These are phyloP conservation scores for Aspergillus brunneoviolaceus DNA, from an alignment of 2,329 filamentous ascomycete genomes.

Conservation along the genomic window DNA sequence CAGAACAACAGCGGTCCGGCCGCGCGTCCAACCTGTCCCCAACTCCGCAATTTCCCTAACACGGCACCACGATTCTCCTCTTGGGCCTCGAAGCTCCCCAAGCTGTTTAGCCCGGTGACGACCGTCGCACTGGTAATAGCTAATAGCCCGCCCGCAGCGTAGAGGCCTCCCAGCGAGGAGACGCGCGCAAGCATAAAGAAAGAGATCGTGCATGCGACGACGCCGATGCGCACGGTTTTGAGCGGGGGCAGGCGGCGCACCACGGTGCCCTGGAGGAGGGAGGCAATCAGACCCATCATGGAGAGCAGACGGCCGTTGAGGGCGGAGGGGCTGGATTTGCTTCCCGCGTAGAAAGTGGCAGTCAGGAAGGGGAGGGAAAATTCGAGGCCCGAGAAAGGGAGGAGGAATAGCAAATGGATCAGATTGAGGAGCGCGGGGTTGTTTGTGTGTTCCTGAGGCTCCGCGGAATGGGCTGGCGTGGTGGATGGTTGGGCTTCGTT, in stretches of 20 bases:
- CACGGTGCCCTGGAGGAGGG: conserved; percentile 88
- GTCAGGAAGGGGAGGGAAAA: conserved; percentile 98
- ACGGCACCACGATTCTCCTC: conserved; percentile 81
- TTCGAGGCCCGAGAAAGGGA: conserved; percentile 98
- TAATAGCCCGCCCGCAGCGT: conserved; percentile 76
- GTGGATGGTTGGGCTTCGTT: not conserved
- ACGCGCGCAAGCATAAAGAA: conserved; percentile 77
- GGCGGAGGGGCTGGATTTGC: conserved; percentile 54
- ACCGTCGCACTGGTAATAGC: conserved; percentile 92
- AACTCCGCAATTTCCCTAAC: conserved; percentile 75
- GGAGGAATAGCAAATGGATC: conserved; percentile 84
- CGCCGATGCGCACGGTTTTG: conserved; percentile 73
- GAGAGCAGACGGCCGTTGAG: conserved; percentile 84
- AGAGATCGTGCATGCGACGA: conserved; percentile 72
- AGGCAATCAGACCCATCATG: conserved; percentile 86
- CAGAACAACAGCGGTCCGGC: conserved; percentile 89
- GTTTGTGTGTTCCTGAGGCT: conserved; percentile 63
- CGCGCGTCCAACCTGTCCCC: conserved; percentile 83
- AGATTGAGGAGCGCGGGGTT: conserved; percentile 78
- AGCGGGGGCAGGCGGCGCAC: conserved; percentile 82
- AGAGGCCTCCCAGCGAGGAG: conserved; percentile 67
- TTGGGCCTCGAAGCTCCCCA: conserved; percentile 85
- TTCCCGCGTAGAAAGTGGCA: conserved; percentile 84
- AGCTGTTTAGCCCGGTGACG: conserved; percentile 86
- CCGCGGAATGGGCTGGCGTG: not conserved